These are phyloP conservation scores for Avena eriantha DNA, from an alignment of 176 grass and related monocot species.

Conservation along the genomic window DNA sequence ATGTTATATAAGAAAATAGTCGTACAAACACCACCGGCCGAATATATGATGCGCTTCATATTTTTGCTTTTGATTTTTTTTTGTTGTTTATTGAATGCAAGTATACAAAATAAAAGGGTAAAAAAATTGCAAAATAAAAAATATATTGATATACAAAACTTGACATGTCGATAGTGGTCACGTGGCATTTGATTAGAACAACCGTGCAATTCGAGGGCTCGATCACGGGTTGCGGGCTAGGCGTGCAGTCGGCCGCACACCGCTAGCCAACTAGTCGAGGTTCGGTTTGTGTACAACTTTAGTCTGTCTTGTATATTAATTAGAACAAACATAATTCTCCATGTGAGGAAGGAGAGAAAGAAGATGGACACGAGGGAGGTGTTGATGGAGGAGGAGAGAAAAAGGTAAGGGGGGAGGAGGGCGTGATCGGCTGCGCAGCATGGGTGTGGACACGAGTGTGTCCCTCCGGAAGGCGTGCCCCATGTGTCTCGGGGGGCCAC, in stretches of 20 bases:
- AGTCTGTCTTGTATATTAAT: fast-evolving
- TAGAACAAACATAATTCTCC: neutral
- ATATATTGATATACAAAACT: neutral
- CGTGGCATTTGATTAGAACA: neutral
- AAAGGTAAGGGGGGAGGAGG: neutral
- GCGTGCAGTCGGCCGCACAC: too few species aligned
- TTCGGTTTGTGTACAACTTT: neutral
- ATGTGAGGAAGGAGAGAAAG: neutral
- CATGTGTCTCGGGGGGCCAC: too few species aligned
- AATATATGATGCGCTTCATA: too few species aligned
- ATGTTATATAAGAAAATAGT: too few species aligned
- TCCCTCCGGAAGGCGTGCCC: neutral
- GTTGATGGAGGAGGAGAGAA: slow-evolving; percentile 27
- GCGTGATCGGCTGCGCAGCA: slow-evolving; percentile 30
- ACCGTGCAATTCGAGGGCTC: neutral
- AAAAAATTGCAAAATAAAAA: neutral
- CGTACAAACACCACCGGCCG: too few species aligned
- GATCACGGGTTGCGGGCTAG: too few species aligned
- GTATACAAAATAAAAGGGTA: neutral
- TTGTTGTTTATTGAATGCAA: neutral
- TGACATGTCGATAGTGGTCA: neutral
- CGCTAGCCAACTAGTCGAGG: too few species aligned
- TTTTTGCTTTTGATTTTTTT: neutral
- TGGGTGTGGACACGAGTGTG: slow-evolving; percentile 47
- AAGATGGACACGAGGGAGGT: neutral